Evolutionary conservation across 2,329 filamentous ascomycete species (phyloP).

Genomic region (Hymenotorrendiella dingleyae): DNA sequence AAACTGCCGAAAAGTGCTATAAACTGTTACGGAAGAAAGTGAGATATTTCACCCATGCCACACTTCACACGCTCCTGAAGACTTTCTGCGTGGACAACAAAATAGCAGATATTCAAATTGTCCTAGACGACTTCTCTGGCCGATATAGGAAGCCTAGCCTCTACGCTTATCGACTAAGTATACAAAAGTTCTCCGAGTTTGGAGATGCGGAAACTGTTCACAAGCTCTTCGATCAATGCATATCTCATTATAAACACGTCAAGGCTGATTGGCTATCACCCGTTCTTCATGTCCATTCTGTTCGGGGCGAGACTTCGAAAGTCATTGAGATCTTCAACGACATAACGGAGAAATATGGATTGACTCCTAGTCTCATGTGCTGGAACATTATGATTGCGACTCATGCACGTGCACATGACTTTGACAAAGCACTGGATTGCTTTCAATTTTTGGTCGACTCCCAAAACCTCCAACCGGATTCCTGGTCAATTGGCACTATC

Average conservation of each 20-base stretch:
- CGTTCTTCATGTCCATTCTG: conserved; percentile 66
- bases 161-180: conserved; percentile 30
- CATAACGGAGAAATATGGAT: conserved; percentile 49
- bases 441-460: conserved; percentile 54
- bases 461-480: conserved; percentile 46
- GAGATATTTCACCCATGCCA: conserved; percentile 13
- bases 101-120: conserved; percentile 31
- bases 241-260: conserved; percentile 10
- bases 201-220: conserved; percentile 41
- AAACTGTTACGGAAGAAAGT: conserved; percentile 13
- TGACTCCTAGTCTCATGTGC: conserved; percentile 51
- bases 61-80: conserved; percentile 28
- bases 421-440: conserved; percentile 56
- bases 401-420: conserved; percentile 59
- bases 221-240: conserved; percentile 37
- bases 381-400: conserved; percentile 78
- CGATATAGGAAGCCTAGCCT: conserved; percentile 26
- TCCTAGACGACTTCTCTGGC: conserved; percentile 33
- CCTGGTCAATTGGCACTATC: conserved; percentile 63
- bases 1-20: conserved; percentile 22
- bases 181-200: conserved; percentile 37
- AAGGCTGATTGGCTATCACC: conserved; percentile 37
- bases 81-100: conserved; percentile 28
- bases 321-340: conserved; percentile 56
- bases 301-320: conserved; percentile 55